Percentiles rank a stretch among this genome's conserved stretches.
These are phyloP conservation scores for Protomyces macrosporus DNA, from an alignment of 1,139 yeast species.

Conservation along the genomic window DNA sequence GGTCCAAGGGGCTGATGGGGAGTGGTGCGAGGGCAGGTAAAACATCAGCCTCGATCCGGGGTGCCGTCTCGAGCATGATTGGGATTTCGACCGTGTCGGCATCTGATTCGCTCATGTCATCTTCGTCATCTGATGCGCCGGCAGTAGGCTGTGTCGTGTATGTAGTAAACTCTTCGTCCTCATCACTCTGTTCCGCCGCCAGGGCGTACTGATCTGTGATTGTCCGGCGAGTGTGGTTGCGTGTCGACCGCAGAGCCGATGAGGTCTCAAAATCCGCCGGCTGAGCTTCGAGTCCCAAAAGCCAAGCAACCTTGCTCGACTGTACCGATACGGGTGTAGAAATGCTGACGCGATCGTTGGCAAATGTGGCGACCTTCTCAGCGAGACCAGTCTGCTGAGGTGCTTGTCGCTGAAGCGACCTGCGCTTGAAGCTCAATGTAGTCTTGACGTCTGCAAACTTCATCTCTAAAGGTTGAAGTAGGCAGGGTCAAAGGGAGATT, in stretches of 20 bases:
- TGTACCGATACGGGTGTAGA: background rate
- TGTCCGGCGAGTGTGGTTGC: background rate
- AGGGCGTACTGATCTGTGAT: background rate
- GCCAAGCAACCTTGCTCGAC: background rate
- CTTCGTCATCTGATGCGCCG: background rate
- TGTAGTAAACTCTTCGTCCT: conserved; percentile 1
- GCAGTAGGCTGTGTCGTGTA: background rate
- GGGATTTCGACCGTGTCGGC: background rate
- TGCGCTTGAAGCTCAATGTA: background rate
- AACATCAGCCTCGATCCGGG: background rate
- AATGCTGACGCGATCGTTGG: background rate
- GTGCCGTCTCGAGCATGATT: background rate
- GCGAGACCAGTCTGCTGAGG: background rate
- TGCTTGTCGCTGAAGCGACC: background rate
- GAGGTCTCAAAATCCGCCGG: background rate
- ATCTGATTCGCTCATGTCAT: background rate
- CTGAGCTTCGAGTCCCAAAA: background rate
- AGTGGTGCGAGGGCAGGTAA: background rate
- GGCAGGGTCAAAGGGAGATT: background rate
- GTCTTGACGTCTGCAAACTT: background rate
- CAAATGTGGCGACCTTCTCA: background rate
- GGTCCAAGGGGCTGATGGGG: background rate
- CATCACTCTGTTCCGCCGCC: background rate
- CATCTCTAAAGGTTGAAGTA: background rate
- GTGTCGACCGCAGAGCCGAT: background rate